Percentiles rank a stretch among this genome's conserved stretches.
phyloP scores from a whole-genome alignment of 2,329 filamentous ascomycete genomes.

The Sclerotinia minor region DNA sequence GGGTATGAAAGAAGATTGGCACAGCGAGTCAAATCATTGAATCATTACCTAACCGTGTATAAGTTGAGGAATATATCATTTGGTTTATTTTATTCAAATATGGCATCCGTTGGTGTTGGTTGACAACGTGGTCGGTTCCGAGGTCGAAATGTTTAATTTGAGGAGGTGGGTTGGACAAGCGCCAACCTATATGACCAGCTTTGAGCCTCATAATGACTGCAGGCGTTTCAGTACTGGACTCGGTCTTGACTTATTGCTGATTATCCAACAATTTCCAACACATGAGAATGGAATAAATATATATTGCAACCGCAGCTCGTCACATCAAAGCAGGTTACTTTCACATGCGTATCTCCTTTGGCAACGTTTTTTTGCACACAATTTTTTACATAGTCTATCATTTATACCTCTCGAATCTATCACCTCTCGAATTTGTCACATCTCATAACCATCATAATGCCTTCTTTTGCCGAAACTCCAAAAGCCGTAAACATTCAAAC shows the following conservation, averaged over 20 bases:
- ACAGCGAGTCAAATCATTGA: not conserved
- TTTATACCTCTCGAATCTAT: not conserved
- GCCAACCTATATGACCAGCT: not conserved
- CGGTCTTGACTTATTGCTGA: not conserved
- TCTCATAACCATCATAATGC: constrained; percentile 2
- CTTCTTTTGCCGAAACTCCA: constrained; percentile 9
- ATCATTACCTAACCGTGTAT: not conserved
- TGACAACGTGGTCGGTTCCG: not conserved
- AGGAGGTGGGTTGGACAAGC: not conserved
- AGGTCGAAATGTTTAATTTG: not conserved
- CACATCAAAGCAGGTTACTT: not conserved
- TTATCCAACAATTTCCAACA: constrained; percentile 8
- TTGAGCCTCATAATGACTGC: not conserved
- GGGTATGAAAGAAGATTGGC: not conserved
- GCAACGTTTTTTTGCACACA: not conserved
- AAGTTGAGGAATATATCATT: no score
- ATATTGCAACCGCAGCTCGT: no score
- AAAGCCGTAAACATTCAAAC: not conserved
- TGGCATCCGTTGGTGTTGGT: not conserved
- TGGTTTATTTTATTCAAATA: not conserved
- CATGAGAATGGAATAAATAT: not conserved
- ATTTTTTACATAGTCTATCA: not conserved
- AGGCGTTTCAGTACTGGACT: not conserved
- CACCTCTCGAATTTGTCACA: no score
- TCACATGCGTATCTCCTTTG: not conserved